Evolutionary conservation across 768 basidiomycete genomes (phyloP).

Genomic region (Psilocybe sp.): DNA sequence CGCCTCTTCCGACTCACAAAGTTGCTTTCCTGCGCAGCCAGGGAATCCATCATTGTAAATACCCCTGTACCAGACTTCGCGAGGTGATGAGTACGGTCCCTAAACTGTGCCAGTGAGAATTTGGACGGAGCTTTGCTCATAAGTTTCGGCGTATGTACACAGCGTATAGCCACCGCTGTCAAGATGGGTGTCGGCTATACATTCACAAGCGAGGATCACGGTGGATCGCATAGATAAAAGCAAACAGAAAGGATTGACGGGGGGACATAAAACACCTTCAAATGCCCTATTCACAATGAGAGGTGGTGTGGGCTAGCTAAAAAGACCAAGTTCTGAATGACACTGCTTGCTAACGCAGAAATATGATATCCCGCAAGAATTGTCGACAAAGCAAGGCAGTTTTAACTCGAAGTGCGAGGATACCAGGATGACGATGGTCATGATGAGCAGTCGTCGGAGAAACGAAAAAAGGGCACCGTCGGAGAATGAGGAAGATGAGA

Average conservation of each 20-base stretch:
- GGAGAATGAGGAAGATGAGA: not conserved
- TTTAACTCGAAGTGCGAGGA: not conserved
- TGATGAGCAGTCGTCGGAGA: slow-evolving; percentile 13
- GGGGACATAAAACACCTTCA: too few relatives aligned
- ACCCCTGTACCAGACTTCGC: not conserved
- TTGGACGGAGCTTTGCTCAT: not conserved
- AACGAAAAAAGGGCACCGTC: slow-evolving; percentile 13
- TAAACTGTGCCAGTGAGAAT: not conserved
- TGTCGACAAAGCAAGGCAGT: not conserved
- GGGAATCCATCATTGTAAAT: too few relatives aligned
- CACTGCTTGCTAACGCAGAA: too few relatives aligned
- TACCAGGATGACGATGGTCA: slow-evolving; percentile 1
- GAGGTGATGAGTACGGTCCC: not conserved
- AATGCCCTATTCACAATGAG: too few relatives aligned
- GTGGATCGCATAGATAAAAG: not conserved
- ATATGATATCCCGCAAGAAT: not conserved
- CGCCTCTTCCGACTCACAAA: too few relatives aligned
- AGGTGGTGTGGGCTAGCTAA: too few relatives aligned
- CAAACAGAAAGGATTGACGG: slow-evolving; percentile 1
- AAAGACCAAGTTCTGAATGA: too few relatives aligned
- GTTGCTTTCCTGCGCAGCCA: too few relatives aligned
- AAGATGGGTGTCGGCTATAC: not conserved
- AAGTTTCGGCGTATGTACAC: slow-evolving; percentile 3
- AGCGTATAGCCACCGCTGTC: slow-evolving; percentile 18
- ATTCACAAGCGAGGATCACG: not conserved